Evolutionary conservation across 129 eudicot genomes (phyloP).

Genomic region (Helianthus tuberosus): DNA sequence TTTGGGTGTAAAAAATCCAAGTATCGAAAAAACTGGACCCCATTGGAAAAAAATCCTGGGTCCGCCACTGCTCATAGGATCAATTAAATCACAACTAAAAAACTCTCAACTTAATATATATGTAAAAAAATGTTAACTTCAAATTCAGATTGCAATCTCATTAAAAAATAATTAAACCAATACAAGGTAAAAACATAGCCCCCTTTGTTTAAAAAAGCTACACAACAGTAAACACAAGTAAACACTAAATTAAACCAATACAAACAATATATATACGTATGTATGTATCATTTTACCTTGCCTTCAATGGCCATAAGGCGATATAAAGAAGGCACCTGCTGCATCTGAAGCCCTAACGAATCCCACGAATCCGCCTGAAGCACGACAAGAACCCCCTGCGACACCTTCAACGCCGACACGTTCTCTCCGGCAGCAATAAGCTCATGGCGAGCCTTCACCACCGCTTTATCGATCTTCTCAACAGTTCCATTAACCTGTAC

Average conservation of each 20-base stretch:
- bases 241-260: background rate
- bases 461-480: constrained; percentile 55
- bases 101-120: too few species aligned
- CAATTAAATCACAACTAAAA: too few species aligned
- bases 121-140: too few species aligned
- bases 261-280: background rate
- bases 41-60: too few species aligned
- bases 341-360: constrained; percentile 66
- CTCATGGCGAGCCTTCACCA: constrained; percentile 43
- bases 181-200: too few species aligned
- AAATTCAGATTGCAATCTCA: too few species aligned
- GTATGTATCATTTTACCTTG: constrained; percentile 38
- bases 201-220: too few species aligned
- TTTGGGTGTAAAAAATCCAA: too few species aligned
- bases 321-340: constrained; percentile 58
- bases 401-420: constrained; percentile 71
- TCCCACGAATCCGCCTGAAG: constrained; percentile 74
- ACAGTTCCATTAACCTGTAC: constrained; percentile 19
- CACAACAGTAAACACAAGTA: background rate
- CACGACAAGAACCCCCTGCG: constrained; percentile 52
- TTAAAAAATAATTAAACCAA: too few species aligned
- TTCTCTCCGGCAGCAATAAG: constrained; percentile 49
- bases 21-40: too few species aligned
- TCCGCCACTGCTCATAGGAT: too few species aligned
- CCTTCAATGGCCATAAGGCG: constrained; percentile 57